phyloP scores from a whole-genome alignment of 2,329 filamentous ascomycete genomes.

The Botrytis hyacinthi region DNA sequence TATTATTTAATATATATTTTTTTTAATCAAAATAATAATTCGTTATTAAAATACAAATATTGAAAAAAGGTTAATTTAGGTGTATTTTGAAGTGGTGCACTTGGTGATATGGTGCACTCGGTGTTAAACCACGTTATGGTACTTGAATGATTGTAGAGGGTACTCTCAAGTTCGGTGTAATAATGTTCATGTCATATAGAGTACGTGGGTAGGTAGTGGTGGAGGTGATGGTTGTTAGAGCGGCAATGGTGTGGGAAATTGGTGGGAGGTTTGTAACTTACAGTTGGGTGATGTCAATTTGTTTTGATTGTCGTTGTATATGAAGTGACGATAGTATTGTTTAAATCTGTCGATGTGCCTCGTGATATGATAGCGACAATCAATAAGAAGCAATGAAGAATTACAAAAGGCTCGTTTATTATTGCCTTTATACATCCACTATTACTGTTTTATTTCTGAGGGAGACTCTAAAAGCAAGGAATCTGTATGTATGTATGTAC shows the following conservation, averaged over 20 bases:
- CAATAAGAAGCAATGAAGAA: background rate
- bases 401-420: background rate
- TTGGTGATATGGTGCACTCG: too few species aligned
- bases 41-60: too few species aligned
- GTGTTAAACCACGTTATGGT: background rate
- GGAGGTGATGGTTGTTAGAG: background rate
- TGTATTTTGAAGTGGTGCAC: too few species aligned
- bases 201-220: background rate
- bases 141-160: background rate
- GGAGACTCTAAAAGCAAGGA: background rate
- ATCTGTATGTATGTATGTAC: background rate
- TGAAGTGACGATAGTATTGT: background rate
- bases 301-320: background rate
- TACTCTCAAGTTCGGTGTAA: background rate
- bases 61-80: too few species aligned
- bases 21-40: too few species aligned
- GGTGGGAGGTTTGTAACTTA: background rate
- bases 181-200: background rate
- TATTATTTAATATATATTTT: too few species aligned
- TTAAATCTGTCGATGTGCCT: background rate
- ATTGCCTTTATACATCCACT: background rate
- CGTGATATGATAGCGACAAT: background rate
- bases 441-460: too few species aligned
- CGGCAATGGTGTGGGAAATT: background rate
- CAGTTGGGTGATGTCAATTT: background rate